Conservation (phyloP, 2,329 filamentous ascomycete species). For the Colletotrichum lindemuthianum region DNA sequence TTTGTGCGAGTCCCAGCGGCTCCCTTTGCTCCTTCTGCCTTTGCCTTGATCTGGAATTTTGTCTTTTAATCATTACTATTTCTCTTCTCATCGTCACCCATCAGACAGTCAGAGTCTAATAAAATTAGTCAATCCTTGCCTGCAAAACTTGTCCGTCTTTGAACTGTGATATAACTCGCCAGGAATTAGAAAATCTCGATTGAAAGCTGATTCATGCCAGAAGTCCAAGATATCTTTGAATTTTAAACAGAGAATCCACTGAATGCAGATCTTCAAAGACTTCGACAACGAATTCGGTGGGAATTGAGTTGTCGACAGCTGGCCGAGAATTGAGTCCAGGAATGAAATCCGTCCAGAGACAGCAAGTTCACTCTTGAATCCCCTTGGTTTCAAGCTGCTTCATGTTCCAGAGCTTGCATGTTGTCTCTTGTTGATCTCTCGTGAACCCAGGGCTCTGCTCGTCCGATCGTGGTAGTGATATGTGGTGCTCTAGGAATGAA, state of each 20-base stretch:
- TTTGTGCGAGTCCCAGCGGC: slow-evolving; percentile 21
- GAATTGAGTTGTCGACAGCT: too few relatives aligned
- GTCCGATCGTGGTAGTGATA: not conserved
- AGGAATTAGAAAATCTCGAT: too few relatives aligned
- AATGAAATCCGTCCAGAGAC: not conserved
- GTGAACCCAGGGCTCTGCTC: too few relatives aligned
- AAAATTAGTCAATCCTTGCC: slow-evolving; percentile 30
- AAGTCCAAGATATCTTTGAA: not conserved
- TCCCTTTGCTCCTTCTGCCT: not conserved
- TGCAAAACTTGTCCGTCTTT: not conserved
- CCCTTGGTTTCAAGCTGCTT: not conserved
- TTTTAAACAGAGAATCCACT: too few relatives aligned
- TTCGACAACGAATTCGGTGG: too few relatives aligned
- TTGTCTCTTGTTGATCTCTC: not conserved
- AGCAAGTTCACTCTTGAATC: not conserved
- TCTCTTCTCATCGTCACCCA: slow-evolving; percentile 21
- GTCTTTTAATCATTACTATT: slow-evolving; percentile 28
- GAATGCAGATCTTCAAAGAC: too few relatives aligned
- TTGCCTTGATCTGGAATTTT: slow-evolving; percentile 22
- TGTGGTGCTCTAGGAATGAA: not conserved
- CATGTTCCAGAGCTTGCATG: not conserved
- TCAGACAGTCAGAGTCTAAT: not conserved
- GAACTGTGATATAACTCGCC: too few relatives aligned
- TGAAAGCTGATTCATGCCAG: not conserved
- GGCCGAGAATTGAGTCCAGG: too few relatives aligned